Conservation (phyloP, 2,329 filamentous ascomycete genomes). For the Venturia effusa region DNA sequence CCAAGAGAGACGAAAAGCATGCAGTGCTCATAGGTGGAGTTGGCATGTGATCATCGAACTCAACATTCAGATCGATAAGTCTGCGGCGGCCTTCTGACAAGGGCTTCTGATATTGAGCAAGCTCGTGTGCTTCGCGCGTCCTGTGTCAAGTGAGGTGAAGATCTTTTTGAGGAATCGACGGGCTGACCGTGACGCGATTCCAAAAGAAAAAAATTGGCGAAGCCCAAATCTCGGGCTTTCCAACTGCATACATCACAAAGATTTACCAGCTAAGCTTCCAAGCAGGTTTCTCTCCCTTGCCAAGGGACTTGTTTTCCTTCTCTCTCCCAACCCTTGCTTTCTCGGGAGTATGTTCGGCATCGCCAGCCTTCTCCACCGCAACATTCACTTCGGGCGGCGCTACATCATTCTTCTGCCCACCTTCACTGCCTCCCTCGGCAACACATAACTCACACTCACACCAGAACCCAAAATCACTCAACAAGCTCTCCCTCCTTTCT, state of each 20-base stretch:
- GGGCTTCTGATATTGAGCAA: no score
- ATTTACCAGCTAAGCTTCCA: not conserved
- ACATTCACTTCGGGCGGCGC: not conserved
- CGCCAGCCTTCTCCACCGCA: not conserved
- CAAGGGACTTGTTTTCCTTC: not conserved
- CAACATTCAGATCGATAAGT: not conserved
- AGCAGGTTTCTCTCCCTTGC: not conserved
- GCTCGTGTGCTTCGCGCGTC: no score
- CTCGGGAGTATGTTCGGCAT: not conserved
- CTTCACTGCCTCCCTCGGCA: not conserved
- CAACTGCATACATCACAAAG: no score
- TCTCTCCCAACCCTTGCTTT: not conserved
- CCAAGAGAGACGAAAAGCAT: constrained; percentile 23
- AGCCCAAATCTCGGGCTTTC: no score
- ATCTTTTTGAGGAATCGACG: no score
- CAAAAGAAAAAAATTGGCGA: no score
- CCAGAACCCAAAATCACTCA: not conserved
- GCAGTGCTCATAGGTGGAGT: not conserved
- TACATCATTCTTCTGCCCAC: not conserved
- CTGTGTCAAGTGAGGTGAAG: no score
- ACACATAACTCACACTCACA: not conserved
- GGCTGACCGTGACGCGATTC: no score
- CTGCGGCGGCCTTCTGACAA: no score
- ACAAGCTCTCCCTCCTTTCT: not conserved
- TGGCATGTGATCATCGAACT: not conserved